phyloP scores from a whole-genome alignment of 225 moss, liverwort and hornwort species.

The Bryoerythrophyllum caledonicum region DNA sequence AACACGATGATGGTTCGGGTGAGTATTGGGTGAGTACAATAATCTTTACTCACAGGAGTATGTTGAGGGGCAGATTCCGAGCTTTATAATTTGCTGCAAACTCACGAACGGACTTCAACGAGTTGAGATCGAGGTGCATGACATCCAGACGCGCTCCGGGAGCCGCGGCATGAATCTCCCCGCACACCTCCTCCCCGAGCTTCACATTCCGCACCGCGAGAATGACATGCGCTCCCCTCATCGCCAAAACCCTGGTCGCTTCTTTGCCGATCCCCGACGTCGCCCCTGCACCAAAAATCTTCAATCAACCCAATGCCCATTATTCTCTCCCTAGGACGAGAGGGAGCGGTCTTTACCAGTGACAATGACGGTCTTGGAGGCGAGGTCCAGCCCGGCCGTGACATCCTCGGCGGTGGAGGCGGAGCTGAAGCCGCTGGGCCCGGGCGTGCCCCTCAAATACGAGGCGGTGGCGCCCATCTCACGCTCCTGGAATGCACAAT shows the following conservation, averaged over 20 bases:
- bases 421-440: slow-evolving; percentile 58
- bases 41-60: slow-evolving; percentile 45
- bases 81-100: slow-evolving; percentile 40
- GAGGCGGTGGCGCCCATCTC: slow-evolving; percentile 37
- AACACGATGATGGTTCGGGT: not conserved
- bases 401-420: slow-evolving; percentile 56
- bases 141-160: slow-evolving; percentile 46
- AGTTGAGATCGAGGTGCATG: slow-evolving; percentile 48
- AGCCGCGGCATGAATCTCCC: slow-evolving; percentile 29
- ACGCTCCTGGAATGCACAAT: slow-evolving; percentile 1
- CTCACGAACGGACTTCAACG: slow-evolving; percentile 43
- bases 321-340: not conserved
- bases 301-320: slow-evolving; percentile 43
- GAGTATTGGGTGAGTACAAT: too few species aligned
- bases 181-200: slow-evolving; percentile 42
- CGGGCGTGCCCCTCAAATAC: slow-evolving; percentile 38
- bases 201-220: slow-evolving; percentile 52
- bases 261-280: slow-evolving; percentile 57
- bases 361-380: slow-evolving; percentile 45
- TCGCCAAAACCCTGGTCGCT: slow-evolving; percentile 46
- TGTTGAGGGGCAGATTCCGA: slow-evolving; percentile 45
- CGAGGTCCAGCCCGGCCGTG: slow-evolving; percentile 50
- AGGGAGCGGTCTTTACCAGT: slow-evolving; percentile 34
- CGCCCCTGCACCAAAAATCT: slow-evolving; percentile 40
- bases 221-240: slow-evolving; percentile 48